Base-by-base conservation (phyloP, 768 basidiomycete genomes). In the Lentinula guzmanii region DNA sequence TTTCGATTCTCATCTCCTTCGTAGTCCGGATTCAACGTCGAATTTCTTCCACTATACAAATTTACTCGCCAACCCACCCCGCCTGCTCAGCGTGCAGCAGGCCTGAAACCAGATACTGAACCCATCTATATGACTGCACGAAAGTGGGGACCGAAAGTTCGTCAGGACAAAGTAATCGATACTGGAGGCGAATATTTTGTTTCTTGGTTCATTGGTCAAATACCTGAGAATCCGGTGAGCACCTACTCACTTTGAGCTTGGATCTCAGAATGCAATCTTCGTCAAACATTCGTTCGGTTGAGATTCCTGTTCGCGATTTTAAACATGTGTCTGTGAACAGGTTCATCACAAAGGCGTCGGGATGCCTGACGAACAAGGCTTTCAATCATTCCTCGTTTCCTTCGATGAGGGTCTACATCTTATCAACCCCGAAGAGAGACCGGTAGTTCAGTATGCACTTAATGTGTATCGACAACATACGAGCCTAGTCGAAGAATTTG, bases 311-410 rank as follows among this genome's bases (percentile, higher is more conserved):
- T 8, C 15, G 5, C 16, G 48, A 2, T 51, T 13, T 9, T 1
- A 6, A 21, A 7, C 6, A 10, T 52, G 1, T 42, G 28, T 28
- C 28, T 28, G 28, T 28, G 28, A 28, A 28, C 28, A 86, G 84
- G 74, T 78, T 5, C 75, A 71, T 13, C 75, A 83, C 24, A 65
- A 69, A 35, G 76, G 78, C 15, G 87, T 86, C 11, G 80, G 82
- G 7, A 87, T 86, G 84, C 70, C 79, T 0, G 76, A 87, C 65
- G 86, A 87, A 66, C 69, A 77, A 63, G 67, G 75, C 52, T 88
- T 79, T 67, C 68, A 69, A 42, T 74, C 79, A 13, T 70, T 77
- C 61, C 68, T 87, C 11, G 51, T 84, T 3, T 58, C 70, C 0
- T 67, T 74, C n/a, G 75, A 82, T 0, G 76, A 82, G n/a, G 86